A percentile compares a stretch with the other conserved stretches of the same genome.
phyloP scores from a whole-genome alignment of 73 alveolate species.

The Symbiodinium pilosum region DNA sequence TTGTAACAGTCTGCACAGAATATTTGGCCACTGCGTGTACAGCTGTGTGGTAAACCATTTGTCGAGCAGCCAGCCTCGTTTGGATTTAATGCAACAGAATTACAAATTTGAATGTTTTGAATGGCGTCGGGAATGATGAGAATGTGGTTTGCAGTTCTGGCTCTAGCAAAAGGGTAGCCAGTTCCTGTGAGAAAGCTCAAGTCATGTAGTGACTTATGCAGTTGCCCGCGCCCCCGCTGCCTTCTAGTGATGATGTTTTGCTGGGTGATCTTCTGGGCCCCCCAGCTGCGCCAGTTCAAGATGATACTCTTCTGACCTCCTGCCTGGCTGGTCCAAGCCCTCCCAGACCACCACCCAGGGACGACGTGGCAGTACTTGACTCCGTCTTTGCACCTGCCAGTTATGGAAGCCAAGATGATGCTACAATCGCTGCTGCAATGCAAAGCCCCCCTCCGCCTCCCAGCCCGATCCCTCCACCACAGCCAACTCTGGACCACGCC shows the following conservation, averaged over 20 bases:
- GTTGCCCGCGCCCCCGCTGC: not conserved
- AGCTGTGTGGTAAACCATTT: not conserved
- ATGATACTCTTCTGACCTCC: slow-evolving; percentile 21
- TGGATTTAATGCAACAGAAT: too few relatives aligned
- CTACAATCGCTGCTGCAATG: too few relatives aligned
- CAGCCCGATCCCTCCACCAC: not conserved
- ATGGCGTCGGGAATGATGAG: not conserved
- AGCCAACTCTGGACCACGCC: not conserved
- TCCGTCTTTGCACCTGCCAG: not conserved
- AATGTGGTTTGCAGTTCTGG: not conserved
- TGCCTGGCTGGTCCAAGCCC: slow-evolving; percentile 27
- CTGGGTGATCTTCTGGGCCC: slow-evolving; percentile 33
- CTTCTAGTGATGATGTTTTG: slow-evolving; percentile 2
- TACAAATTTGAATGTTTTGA: not conserved
- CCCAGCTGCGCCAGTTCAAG: slow-evolving; percentile 35
- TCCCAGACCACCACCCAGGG: not conserved
- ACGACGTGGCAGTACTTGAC: not conserved
- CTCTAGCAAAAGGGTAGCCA: not conserved
- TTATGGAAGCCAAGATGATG: too few relatives aligned
- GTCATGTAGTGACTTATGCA: not conserved
- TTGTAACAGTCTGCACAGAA: too few relatives aligned
- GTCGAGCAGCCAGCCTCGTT: too few relatives aligned
- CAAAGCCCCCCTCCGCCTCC: not conserved
- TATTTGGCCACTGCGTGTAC: too few relatives aligned
- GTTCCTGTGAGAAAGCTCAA: not conserved